phyloP scores from a whole-genome alignment of 1,139 yeast species.

The Debaryomyces coudertii region DNA sequence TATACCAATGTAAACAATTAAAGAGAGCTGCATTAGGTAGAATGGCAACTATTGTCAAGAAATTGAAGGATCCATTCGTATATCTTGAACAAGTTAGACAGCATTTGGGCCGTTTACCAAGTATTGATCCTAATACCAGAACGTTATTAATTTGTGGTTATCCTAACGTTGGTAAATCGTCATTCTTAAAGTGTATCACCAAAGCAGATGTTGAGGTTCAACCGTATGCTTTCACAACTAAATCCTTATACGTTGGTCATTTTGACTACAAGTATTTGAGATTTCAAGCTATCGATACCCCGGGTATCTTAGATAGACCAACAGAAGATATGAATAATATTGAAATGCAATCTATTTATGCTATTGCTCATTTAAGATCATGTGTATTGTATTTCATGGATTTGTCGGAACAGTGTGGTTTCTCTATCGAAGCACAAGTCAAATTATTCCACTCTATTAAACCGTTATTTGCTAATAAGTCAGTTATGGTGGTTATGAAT shows the following conservation, averaged over 20 bases:
- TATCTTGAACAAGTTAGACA: constrained; percentile 98
- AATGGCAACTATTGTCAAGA: constrained; percentile 97
- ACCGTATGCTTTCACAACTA: constrained; percentile 98
- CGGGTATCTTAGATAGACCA: constrained; percentile 98
- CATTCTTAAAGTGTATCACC: constrained; percentile 89
- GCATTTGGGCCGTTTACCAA: constrained; percentile 97
- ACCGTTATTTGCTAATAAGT: constrained; percentile 95
- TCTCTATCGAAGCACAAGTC: constrained; percentile 95
- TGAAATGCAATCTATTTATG: constrained; percentile 98
- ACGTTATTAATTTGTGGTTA: constrained; percentile 96
- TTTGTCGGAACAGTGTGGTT: constrained; percentile 98
- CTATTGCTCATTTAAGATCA: constrained; percentile 96
- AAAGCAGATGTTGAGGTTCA: constrained; percentile 99
- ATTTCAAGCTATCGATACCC: constrained; percentile 98
- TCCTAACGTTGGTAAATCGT: constrained; percentile 98
- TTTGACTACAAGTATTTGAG: constrained; percentile 96
- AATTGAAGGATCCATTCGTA: constrained; percentile 88
- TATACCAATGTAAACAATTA: constrained; percentile 97
- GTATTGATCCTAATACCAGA: constrained; percentile 98
- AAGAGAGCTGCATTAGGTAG: constrained; percentile 99
- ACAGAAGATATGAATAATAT: constrained; percentile 99
- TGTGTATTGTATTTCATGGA: constrained; percentile 98
- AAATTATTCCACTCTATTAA: constrained; percentile 95
- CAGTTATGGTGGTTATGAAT: constrained; percentile 93
- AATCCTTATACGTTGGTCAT: constrained; percentile 93